Evolutionary conservation across 2,329 filamentous ascomycete genomes (phyloP).

Genomic region (Ophiostoma triangulosporum): DNA sequence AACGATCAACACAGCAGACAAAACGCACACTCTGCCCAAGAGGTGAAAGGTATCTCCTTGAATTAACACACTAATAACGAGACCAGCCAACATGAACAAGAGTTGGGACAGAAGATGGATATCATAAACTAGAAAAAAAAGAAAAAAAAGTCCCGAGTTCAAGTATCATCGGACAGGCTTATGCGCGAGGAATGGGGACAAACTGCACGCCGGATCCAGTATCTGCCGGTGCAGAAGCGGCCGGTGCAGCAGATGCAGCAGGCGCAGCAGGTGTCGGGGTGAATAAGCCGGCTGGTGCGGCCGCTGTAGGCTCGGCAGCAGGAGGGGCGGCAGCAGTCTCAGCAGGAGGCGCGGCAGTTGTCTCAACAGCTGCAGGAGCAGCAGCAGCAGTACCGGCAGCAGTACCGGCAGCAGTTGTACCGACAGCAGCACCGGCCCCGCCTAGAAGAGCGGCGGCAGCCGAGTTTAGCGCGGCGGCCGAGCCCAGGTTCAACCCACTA

Average conservation of each 20-base stretch:
- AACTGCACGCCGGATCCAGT: slow-evolving; percentile 11
- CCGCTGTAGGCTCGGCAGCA: not conserved
- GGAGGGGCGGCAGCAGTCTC: not conserved
- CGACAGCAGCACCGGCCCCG: not conserved
- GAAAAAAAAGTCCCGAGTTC: not conserved
- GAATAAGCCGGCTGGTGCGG: not conserved
- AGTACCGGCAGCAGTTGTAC: not conserved
- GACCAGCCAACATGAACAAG: too few species aligned
- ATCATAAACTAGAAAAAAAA: not conserved
- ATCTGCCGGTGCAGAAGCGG: not conserved
- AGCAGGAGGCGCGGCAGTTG: not conserved
- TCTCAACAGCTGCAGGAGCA: not conserved
- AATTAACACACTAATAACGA: too few species aligned
- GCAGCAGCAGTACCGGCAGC: not conserved
- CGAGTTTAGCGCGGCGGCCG: slow-evolving; percentile 7
- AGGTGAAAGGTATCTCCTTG: too few species aligned
- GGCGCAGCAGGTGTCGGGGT: not conserved
- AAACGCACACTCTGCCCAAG: too few species aligned
- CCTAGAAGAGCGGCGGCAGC: slow-evolving; percentile 8
- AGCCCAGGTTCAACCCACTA: slow-evolving; percentile 16
- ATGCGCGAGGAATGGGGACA: slow-evolving; percentile 5
- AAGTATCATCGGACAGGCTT: not conserved
- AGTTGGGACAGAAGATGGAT: too few species aligned
- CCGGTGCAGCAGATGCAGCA: slow-evolving; percentile 1
- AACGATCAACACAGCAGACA: too few species aligned